Conservation (phyloP, 345 rosid species). For the Lagerstroemia speciosa region DNA sequence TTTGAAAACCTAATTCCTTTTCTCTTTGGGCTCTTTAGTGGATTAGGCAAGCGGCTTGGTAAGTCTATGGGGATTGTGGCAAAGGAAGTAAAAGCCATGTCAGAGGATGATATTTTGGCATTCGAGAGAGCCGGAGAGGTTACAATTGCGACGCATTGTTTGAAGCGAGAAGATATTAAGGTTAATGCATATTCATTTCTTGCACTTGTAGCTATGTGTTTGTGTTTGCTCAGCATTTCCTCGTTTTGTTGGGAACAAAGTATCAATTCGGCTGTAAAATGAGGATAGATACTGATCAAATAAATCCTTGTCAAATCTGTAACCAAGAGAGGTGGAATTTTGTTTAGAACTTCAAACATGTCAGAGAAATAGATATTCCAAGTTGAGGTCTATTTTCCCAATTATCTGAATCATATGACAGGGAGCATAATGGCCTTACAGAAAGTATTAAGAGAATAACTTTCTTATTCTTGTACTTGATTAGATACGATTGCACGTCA, state of each 20-base stretch:
- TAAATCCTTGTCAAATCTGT: background rate
- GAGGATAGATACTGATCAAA: background rate
- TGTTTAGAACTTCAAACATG: background rate
- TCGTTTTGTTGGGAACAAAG: background rate
- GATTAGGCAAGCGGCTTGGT: conserved; percentile 88
- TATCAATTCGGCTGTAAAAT: background rate
- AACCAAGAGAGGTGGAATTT: background rate
- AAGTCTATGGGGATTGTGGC: conserved; percentile 86
- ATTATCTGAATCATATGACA: background rate
- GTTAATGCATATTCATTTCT: conserved; percentile 18
- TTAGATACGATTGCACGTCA: background rate
- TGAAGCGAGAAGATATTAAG: conserved; percentile 78
- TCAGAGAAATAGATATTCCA: background rate
- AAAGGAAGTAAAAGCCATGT: conserved; percentile 76
- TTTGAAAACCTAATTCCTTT: conserved; percentile 13
- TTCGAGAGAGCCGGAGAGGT: conserved; percentile 73
- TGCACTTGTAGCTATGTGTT: background rate
- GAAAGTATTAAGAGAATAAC: background rate
- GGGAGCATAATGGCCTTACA: background rate
- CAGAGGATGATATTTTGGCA: conserved; percentile 68
- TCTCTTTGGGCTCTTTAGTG: conserved; percentile 29
- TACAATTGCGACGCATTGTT: conserved; percentile 55
- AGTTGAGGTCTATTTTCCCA: background rate
- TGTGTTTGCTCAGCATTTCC: background rate
- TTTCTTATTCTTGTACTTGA: background rate